Conservation (phyloP, 225 moss, liverwort and hornwort species). For the Polytrichum formosum region DNA sequence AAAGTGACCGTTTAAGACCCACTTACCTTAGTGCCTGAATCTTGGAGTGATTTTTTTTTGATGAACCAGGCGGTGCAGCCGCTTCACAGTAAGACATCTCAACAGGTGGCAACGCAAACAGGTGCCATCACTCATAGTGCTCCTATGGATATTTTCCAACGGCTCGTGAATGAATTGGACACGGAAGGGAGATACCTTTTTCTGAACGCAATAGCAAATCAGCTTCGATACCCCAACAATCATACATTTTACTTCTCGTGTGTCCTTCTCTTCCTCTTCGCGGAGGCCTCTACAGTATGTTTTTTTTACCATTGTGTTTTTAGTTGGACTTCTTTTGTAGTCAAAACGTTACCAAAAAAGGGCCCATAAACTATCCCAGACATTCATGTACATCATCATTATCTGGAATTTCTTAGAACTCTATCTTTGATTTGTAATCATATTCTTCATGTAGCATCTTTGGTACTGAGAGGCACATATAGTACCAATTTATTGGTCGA, state of each 20-base stretch:
- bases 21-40: no score
- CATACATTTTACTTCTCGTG: conserved; percentile 99
- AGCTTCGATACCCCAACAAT: conserved; percentile 97
- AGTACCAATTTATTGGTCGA: no score
- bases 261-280: conserved; percentile 90
- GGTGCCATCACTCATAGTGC: conserved; percentile 96
- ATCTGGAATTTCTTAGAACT: no score
- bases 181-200: conserved; percentile 96
- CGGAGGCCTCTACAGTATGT: conserved; percentile 68
- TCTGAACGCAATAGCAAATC: conserved; percentile 92
- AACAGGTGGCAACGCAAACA: conserved; percentile 79
- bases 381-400: no score
- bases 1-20: no score
- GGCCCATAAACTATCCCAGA: no score
- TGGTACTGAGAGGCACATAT: no score
- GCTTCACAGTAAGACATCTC: conserved; percentile 87
- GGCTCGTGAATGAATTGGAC: conserved; percentile 81
- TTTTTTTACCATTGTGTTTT: no score
- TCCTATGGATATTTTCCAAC: conserved; percentile 98
- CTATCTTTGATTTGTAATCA: not conserved
- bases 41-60: no score
- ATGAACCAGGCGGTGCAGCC: conserved; percentile 75
- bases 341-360: no score
- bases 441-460: no score
- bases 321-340: no score